Conservation (phyloP, 306 rosid species). For the Ceratonia siliqua region DNA sequence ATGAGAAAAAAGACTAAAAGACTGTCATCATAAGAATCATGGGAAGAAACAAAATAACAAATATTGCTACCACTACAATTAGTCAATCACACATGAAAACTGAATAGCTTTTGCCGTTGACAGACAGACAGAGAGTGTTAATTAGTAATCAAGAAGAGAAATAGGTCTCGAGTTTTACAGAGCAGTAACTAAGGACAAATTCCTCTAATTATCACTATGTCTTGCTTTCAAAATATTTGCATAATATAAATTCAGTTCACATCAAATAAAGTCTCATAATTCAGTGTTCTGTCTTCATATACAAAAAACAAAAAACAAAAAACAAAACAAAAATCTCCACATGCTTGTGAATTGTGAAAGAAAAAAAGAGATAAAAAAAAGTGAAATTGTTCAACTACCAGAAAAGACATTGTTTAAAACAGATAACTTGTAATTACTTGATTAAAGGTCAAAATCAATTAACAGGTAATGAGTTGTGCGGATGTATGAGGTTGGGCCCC, state of each 20-base stretch:
- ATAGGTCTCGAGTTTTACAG: no score
- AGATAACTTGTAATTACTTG: background rate
- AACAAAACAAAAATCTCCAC: background rate
- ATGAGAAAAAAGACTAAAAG: background rate
- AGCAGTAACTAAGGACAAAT: no score
- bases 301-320: no score
- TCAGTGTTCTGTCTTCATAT: no score
- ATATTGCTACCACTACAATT: background rate
- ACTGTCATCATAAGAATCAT: constrained; percentile 14
- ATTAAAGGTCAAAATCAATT: constrained; percentile 28
- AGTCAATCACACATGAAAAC: background rate
- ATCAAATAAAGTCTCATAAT: no score
- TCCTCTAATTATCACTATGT: no score
- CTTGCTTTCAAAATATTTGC: no score
- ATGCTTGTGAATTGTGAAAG: background rate
- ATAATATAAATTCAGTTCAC: no score
- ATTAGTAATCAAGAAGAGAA: no score
- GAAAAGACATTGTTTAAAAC: constrained; percentile 19
- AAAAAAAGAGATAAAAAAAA: background rate
- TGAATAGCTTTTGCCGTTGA: background rate
- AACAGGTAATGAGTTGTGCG: background rate
- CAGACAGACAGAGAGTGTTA: no score
- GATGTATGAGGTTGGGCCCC: constrained; percentile 26
- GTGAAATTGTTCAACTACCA: background rate
- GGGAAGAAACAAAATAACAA: constrained; percentile 34